Base-by-base conservation (phyloP, 2,329 filamentous ascomycete species). In the Penicillium sp. region DNA sequence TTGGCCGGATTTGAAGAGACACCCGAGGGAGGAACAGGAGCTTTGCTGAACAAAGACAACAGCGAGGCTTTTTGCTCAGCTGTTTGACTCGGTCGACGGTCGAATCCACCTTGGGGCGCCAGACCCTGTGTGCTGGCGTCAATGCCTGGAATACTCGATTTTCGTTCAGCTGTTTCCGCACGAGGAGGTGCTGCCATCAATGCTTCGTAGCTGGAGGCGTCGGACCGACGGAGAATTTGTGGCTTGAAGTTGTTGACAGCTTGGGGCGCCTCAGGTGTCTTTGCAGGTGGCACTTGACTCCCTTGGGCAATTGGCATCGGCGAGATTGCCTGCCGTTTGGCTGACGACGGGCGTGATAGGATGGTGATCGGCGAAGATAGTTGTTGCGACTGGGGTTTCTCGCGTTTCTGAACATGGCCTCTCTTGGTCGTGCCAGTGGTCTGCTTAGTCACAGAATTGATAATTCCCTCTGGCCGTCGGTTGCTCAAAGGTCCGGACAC, bases 1-100 rank as follows among this genome's bases (percentile, higher is more conserved):
- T 64, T 57, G 16, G 58, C 52, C 19, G 60, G 57, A 10, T 46
- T 51, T 27, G 61, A 35, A 22, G 58, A 55, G 11, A 58, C 52
- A n/a, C 57, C 48, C 4, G 57, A 50, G 1, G 65, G 58, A 28
- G 64, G 62, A 27, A 54, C 47, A 13, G 65, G 45, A 4, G 72
- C 61, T 60, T 80, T 80, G 22, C 80, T 78, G 61, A 88, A 87
- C 1, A 88, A 76, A 4, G 83, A 86, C 11, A 88, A 72, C 3
- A 80, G 64, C 3, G 70, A 65, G 54, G 78, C 74, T 52, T 73
- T 76, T 46, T 79, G 76, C 13, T 72, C 67, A n/a, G 58, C 52
- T 13, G 72, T 69, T 54, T 75, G 74, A 39, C 63, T 71, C n/a
- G 68, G 64, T 8, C 68, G 67, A 37, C 66, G 72, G 54, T 71